These are phyloP conservation scores for Talaromyces sp. DNA, from an alignment of 2,329 filamentous ascomycete species.

Conservation along the genomic window DNA sequence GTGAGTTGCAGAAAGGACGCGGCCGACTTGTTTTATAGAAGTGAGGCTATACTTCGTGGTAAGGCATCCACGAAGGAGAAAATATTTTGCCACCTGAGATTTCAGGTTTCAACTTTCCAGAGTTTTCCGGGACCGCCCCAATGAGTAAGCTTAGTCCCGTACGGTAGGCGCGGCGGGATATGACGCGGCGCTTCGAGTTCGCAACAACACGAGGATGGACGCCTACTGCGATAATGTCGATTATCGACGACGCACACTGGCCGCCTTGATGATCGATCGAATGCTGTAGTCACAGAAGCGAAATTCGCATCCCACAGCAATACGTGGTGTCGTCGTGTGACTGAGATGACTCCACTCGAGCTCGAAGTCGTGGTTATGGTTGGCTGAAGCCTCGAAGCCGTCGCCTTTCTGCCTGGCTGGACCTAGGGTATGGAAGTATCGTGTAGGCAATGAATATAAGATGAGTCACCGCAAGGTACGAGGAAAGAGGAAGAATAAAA, in stretches of 20 bases:
- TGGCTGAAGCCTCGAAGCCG: constrained; percentile 2
- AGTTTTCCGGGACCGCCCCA: constrained; percentile 1
- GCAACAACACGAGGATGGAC: background rate
- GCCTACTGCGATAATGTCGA: constrained; percentile 6
- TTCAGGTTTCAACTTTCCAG: constrained; percentile 17
- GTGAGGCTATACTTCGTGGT: constrained; percentile 12
- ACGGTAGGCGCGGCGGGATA: constrained; percentile 3
- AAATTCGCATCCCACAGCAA: constrained; percentile 13
- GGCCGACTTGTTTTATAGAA: constrained; percentile 16
- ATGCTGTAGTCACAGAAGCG: constrained; percentile 5
- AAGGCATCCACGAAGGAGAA: constrained; percentile 21
- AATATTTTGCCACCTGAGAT: constrained; percentile 21
- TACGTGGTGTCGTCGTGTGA: constrained; percentile 17
- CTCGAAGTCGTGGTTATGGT: constrained; percentile 8
- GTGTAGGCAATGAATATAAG: constrained; percentile 6
- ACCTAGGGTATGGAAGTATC: background rate
- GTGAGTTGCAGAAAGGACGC: constrained; percentile 11
- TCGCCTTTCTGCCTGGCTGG: constrained; percentile 11
- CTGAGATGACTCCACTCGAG: constrained; percentile 18
- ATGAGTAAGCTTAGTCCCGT: constrained; percentile 3
- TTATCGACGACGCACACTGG: background rate
- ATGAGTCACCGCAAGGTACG: constrained; percentile 18
- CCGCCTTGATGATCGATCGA: background rate
- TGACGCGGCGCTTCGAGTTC: constrained; percentile 14
- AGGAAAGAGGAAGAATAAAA: background rate